Conservation (phyloP, 176 grass and related monocot species). For the Chrysopogon serrulatus region DNA sequence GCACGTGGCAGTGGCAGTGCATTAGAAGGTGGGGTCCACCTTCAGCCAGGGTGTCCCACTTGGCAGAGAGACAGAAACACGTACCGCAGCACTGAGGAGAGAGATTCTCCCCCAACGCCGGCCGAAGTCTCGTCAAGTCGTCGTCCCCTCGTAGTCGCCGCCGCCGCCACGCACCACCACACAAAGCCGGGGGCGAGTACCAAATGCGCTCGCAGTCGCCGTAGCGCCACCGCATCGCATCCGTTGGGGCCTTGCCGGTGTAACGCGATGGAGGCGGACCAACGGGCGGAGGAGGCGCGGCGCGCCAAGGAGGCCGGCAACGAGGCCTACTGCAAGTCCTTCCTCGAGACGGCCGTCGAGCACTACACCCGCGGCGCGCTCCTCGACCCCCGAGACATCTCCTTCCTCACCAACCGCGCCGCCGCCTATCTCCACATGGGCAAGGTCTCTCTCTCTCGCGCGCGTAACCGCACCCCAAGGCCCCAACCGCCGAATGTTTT, state of each 20-base stretch:
- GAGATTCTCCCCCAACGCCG: background rate
- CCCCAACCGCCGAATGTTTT: background rate
- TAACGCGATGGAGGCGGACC: slow-evolving; percentile 19
- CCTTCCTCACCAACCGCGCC: slow-evolving; percentile 53
- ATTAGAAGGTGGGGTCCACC: background rate
- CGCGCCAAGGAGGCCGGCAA: slow-evolving; percentile 32
- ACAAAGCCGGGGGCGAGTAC: background rate
- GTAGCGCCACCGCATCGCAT: background rate
- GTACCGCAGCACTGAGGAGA: background rate
- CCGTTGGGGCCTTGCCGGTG: background rate
- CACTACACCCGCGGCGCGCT: slow-evolving; percentile 28
- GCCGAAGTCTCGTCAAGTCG: background rate
- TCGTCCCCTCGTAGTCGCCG: background rate
- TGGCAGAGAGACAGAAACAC: background rate
- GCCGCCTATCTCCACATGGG: slow-evolving; percentile 41
- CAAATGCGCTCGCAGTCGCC: background rate
- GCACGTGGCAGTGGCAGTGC: background rate
- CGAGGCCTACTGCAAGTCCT: slow-evolving; percentile 31
- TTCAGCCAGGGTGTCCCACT: background rate
- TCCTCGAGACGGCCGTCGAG: slow-evolving; percentile 32
- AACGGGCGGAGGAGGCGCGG: slow-evolving; percentile 34
- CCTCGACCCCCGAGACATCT: slow-evolving; percentile 38
- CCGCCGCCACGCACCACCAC: no score
- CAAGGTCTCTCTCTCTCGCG: slow-evolving; percentile 24
- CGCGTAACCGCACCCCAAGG: background rate